phyloP scores from a whole-genome alignment of 805 yeast genomes.

The Soucietia sequanensis region DNA sequence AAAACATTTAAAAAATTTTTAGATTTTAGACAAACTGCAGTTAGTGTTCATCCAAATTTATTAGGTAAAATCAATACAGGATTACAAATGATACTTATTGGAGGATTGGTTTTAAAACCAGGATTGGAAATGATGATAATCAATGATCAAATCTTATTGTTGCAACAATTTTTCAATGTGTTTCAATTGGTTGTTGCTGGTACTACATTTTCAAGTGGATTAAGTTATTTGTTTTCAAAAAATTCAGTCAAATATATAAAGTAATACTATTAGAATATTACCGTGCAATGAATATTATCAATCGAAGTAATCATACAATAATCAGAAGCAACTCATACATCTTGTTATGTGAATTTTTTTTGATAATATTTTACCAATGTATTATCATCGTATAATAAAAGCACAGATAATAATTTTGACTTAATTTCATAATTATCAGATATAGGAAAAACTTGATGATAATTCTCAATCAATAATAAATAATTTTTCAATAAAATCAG shows the following conservation, averaged over 20 bases:
- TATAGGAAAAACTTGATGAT: too few relatives aligned
- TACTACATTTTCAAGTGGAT: slow-evolving; percentile 78
- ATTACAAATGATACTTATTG: slow-evolving; percentile 88
- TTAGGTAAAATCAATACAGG: slow-evolving; percentile 89
- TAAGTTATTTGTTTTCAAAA: slow-evolving; percentile 69
- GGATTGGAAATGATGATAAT: slow-evolving; percentile 28
- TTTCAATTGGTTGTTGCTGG: slow-evolving; percentile 32
- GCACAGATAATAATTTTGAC: neutral
- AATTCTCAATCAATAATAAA: too few relatives aligned
- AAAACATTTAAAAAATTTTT: slow-evolving; percentile 68
- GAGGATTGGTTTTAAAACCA: slow-evolving; percentile 38
- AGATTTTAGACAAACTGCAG: slow-evolving; percentile 71
- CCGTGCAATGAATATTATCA: too few relatives aligned
- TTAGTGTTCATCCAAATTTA: slow-evolving; percentile 82
- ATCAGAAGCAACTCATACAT: too few relatives aligned
- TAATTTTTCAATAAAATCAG: too few relatives aligned
- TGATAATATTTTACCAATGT: too few relatives aligned
- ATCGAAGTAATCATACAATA: too few relatives aligned
- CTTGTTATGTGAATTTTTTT: too few relatives aligned
- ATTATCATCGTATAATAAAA: neutral
- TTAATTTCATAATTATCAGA: neutral
- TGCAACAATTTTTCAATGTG: slow-evolving; percentile 24
- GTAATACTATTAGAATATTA: too few relatives aligned
- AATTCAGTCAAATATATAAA: slow-evolving; percentile 61
- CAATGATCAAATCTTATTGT: too few relatives aligned